Conservation (phyloP, 2,329 filamentous ascomycete genomes). For the Epicoccum nigrum region DNA sequence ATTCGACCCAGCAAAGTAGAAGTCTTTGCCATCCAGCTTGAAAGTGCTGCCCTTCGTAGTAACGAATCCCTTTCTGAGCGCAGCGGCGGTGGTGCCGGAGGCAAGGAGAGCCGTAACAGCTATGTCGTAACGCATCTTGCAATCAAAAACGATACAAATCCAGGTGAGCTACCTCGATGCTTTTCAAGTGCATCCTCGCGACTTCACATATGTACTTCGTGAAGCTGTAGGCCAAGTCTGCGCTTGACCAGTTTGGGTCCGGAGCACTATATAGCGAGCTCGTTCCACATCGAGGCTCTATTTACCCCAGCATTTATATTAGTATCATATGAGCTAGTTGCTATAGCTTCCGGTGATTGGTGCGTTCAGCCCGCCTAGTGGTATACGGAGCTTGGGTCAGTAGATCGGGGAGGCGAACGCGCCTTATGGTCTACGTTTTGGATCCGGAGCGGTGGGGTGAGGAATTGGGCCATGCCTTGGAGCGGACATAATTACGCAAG, state of each 20-base stretch:
- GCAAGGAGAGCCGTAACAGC: slow-evolving; percentile 23
- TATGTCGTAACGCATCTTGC: slow-evolving; percentile 26
- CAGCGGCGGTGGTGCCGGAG: slow-evolving; percentile 26
- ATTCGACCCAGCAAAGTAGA: slow-evolving; percentile 64
- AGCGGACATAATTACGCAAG: too few species aligned
- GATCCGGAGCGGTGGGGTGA: neutral
- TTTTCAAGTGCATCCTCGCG: neutral
- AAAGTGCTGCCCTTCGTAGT: slow-evolving; percentile 59
- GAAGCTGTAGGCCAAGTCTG: slow-evolving; percentile 9
- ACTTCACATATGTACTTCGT: slow-evolving; percentile 14
- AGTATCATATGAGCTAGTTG: neutral
- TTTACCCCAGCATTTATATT: slow-evolving; percentile 19
- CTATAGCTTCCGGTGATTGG: slow-evolving; percentile 1
- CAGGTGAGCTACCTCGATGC: slow-evolving; percentile 2
- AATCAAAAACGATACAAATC: neutral
- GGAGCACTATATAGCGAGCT: slow-evolving; percentile 13
- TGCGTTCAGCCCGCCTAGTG: neutral
- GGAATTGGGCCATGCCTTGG: too few species aligned
- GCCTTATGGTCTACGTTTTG: neutral
- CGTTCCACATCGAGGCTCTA: slow-evolving; percentile 5
- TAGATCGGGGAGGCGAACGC: neutral
- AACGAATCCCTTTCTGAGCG: slow-evolving; percentile 52
- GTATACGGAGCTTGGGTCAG: neutral
- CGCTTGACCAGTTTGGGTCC: slow-evolving; percentile 11
- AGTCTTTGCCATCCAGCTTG: slow-evolving; percentile 60